Evolutionary conservation across 1,284 basidiomycete genomes (phyloP), one percentile per base, ranked within the genome.

Genomic region (Mycena sp.): DNA sequence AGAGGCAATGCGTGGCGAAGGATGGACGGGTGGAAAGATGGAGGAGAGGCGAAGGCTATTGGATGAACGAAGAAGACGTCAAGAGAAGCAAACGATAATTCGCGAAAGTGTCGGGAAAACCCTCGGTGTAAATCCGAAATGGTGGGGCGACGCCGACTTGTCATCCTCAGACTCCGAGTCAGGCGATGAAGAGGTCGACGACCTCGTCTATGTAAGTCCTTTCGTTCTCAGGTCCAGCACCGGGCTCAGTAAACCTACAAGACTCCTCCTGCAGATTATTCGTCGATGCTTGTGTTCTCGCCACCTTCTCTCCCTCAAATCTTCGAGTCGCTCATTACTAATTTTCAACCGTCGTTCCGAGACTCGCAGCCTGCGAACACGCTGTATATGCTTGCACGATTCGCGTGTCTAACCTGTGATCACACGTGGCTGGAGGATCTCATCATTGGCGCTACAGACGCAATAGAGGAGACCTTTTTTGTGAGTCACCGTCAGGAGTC

Each of bases 361-460:
- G 85, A 95, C 77, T 75, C 89, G 23, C 85, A 96, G 65, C 96
- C 90, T 48, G 95, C 92, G 43, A 96, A 93, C 74, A 86, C 87
- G 19, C 78, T 95, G 52, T 96, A 92, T 74, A 86, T 94, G 77
- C 84, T 95, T 46, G 88, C 93, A n/a, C 87, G 93, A 46, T 97
- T 96, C 77, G 95, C 95, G 25, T 90, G 89, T 68, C 80, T 95
- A 58, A 89, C 87, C 17, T 95, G 94, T 71, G 94, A 95, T 76
- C 89, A 92, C 69, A 86, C 85, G 5, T 95, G 96, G 91, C 81
- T 98, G 25, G 96, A 98, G 76, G 95, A 97, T 73, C 82, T 99
- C 48, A 85, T 99, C 55, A 87, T 96, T 40, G 92, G 93, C 14
- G 93, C 95, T 0, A 92, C 96, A 29, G 95, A 98, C 74, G 83